These are phyloP conservation scores for Rosa persica DNA, from an alignment of 306 rosid genomes.

Conservation along the genomic window DNA sequence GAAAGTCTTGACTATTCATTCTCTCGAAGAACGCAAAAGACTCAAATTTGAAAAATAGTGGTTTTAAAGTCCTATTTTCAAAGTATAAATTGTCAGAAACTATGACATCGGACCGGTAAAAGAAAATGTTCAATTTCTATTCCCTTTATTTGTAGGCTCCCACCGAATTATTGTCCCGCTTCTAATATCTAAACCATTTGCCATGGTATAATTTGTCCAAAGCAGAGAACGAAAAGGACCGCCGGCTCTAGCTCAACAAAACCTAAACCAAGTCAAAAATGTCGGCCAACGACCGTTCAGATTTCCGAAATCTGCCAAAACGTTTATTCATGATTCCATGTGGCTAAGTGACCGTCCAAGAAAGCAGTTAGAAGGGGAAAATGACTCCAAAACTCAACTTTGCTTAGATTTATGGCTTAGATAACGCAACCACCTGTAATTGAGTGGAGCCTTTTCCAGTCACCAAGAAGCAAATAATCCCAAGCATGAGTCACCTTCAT, in stretches of 20 bases:
- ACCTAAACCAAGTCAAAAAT: slow-evolving; percentile 14
- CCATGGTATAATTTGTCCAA: neutral
- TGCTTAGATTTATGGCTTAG: neutral
- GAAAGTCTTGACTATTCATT: neutral
- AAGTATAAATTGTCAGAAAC: too few species aligned
- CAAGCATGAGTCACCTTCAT: neutral
- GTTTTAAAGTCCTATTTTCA: neutral
- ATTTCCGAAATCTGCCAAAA: neutral
- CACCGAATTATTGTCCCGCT: neutral
- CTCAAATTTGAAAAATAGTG: neutral
- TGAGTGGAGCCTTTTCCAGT: neutral
- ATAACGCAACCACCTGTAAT: neutral
- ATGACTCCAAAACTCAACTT: neutral
- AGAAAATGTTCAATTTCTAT: neutral
- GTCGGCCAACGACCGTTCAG: slow-evolving; percentile 12
- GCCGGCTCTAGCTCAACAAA: neutral
- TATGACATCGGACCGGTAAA: too few species aligned
- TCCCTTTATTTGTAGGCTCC: neutral
- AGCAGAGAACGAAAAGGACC: neutral
- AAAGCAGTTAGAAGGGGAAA: neutral
- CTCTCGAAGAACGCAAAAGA: neutral
- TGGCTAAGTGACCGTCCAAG: neutral
- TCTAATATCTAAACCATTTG: neutral
- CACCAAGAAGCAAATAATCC: neutral
- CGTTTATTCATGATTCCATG: neutral